Base-by-base conservation (phyloP, 345 rosid species). In the Hibiscus syriacus region DNA sequence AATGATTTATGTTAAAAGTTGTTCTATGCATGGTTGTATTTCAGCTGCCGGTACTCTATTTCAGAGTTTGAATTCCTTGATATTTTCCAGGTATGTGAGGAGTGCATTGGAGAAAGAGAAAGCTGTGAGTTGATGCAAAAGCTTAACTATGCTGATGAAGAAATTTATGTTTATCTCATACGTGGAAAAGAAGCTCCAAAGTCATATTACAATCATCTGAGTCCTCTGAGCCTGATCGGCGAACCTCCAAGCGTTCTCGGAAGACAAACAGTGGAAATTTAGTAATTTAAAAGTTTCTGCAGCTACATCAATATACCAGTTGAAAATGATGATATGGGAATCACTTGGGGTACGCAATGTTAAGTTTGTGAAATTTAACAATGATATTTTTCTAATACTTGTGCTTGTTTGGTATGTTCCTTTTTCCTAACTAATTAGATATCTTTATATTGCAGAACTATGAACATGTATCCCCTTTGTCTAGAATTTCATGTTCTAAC, bases 271-370 rank as follows among this genome's bases (percentile, higher is more conserved):
- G 82, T 76, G 98, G 96, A 70, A 87, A 76, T 80, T 77, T 81
- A n/a, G 82, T 86, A 50, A 85, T 77, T 73, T 94, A 55, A 87
- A 83, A 79, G 99, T 94, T 68, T 94, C 99, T 63, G 95, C 96
- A 6, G 80, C 91, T 41, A 94, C 91, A 50, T 79, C 97, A 23
- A 73, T 94, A 62, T 94, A 94, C 81, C 97, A 89, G 66, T 78
- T 94, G 67, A 94, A 94, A 78, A 91, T 94, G 97, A 89, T 94
- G 99, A 94, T 94, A 77, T 94, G 99, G 96, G 97, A 91, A 78
- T 85, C 92, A 55, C 92, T 94, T 67, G 99, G 99, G 96, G 99
- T 90, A 89, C 64, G 89, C 70, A 67, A 43, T 29, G 5, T 19
- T n/a, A 30, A 55, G 7, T 52, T 61, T 36, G 10, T 72, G 12